These are phyloP conservation scores for Pyrenula massariospora DNA, from an alignment of 495 filamentous ascomycete species.

Conservation along the genomic window DNA sequence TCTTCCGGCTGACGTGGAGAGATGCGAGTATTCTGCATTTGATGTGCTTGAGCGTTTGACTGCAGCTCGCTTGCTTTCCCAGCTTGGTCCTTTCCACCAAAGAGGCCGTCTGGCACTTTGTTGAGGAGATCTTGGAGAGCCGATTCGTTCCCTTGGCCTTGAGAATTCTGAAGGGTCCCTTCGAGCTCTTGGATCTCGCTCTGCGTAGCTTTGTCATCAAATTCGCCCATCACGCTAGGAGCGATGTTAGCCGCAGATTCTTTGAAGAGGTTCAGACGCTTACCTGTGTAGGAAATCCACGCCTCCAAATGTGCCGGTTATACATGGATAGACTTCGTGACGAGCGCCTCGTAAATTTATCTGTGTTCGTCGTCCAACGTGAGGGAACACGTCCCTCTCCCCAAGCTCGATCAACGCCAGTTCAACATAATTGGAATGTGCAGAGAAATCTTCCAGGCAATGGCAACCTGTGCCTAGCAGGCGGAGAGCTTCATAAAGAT, in stretches of 20 bases:
- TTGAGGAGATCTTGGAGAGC: constrained; percentile 62
- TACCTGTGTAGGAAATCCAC: constrained; percentile 43
- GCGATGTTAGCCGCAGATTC: constrained; percentile 30
- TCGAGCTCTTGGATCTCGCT: constrained; percentile 77
- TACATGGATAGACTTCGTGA: constrained; percentile 56
- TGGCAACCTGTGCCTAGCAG: constrained; percentile 78
- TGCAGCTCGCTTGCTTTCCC: constrained; percentile 48
- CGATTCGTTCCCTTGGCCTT: constrained; percentile 42
- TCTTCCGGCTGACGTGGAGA: constrained; percentile 66
- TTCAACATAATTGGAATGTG: constrained; percentile 85
- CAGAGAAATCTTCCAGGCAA: constrained; percentile 86
- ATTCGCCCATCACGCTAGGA: constrained; percentile 80
- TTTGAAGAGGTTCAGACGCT: constrained; percentile 2
- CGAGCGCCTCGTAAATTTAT: constrained; percentile 53
- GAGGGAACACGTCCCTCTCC: constrained; percentile 68
- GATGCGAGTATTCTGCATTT: constrained; percentile 52
- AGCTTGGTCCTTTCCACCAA: constrained; percentile 59
- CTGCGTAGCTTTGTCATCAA: constrained; percentile 79
- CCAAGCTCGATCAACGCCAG: constrained; percentile 76
- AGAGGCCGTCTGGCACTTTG: constrained; percentile 64
- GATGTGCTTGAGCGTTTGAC: constrained; percentile 36
- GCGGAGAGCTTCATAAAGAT: constrained; percentile 75
- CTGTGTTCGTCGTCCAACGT: constrained; percentile 62
- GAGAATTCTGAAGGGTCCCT: constrained; percentile 52
- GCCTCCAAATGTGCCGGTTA: constrained; percentile 87